These are phyloP conservation scores for Leishmania braziliensis DNA, from an alignment of 208 protist genomes.

Conservation along the genomic window DNA sequence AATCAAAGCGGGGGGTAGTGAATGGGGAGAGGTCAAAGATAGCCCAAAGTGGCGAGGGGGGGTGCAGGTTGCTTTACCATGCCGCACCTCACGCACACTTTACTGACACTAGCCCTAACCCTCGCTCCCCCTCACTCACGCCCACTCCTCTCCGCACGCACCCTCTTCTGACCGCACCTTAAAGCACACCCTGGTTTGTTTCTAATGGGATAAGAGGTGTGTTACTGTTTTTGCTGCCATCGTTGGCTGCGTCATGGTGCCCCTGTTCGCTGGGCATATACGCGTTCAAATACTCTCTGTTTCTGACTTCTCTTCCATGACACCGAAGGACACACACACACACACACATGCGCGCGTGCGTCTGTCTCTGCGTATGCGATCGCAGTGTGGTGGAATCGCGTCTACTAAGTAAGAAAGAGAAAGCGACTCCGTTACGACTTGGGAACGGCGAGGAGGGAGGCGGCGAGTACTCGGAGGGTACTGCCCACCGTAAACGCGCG, in stretches of 20 bases:
- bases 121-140: neutral
- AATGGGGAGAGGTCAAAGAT: neutral
- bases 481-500: neutral
- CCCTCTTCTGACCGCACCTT: neutral
- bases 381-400: neutral
- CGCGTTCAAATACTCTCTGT: neutral
- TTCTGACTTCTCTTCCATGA: neutral
- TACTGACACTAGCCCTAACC: neutral
- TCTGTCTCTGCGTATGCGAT: neutral
- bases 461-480: too few species aligned
- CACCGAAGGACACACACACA: neutral
- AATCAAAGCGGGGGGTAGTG: neutral
- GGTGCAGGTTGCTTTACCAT: neutral
- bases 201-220: too few species aligned
- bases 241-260: neutral
- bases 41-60: neutral
- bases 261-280: neutral
- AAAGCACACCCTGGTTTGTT: too few species aligned
- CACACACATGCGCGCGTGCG: neutral
- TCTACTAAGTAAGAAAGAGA: neutral
- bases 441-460: neutral
- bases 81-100: neutral
- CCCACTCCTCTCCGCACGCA: neutral
- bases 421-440: neutral
- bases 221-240: too few species aligned